Evolutionary conservation across 1,284 basidiomycete genomes (phyloP).

Genomic region (Apiotrichum sp.): DNA sequence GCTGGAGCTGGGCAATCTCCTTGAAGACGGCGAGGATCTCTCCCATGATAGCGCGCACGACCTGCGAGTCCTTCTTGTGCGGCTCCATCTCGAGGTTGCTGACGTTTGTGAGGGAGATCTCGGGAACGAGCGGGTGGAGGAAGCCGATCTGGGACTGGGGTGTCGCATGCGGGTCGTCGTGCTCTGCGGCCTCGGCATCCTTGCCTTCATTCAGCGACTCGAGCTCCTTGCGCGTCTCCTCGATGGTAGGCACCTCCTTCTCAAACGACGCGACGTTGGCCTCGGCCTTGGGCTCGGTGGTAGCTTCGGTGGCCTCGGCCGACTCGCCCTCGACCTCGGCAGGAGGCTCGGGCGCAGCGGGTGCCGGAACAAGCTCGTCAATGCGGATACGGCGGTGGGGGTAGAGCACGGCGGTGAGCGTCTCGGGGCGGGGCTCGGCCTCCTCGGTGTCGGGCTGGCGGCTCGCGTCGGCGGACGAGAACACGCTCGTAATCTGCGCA

Average conservation of each 20-base stretch:
- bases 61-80: slow-evolving; percentile 88
- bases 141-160: slow-evolving; percentile 55
- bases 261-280: slow-evolving; percentile 57
- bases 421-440: slow-evolving; percentile 54
- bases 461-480: slow-evolving; percentile 54
- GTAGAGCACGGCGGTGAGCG: slow-evolving; percentile 89
- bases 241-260: slow-evolving; percentile 50
- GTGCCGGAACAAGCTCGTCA: slow-evolving; percentile 61
- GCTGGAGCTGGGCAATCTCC: slow-evolving; percentile 95
- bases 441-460: slow-evolving; percentile 49
- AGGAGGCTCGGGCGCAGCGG: slow-evolving; percentile 9
- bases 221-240: slow-evolving; percentile 49
- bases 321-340: not conserved
- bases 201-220: slow-evolving; percentile 24
- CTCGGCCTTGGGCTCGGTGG: slow-evolving; percentile 23
- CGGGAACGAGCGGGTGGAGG: slow-evolving; percentile 66
- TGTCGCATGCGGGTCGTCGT: slow-evolving; percentile 1
- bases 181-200: not conserved
- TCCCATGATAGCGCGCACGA: slow-evolving; percentile 90
- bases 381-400: slow-evolving; percentile 90
- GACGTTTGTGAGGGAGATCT: slow-evolving; percentile 85
- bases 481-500: slow-evolving; percentile 94
- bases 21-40: slow-evolving; percentile 98
- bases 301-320: slow-evolving; percentile 11
- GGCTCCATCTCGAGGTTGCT: slow-evolving; percentile 74